These are phyloP conservation scores for Lomentospora prolificans DNA, from an alignment of 2,329 filamentous ascomycete species.

Conservation along the genomic window DNA sequence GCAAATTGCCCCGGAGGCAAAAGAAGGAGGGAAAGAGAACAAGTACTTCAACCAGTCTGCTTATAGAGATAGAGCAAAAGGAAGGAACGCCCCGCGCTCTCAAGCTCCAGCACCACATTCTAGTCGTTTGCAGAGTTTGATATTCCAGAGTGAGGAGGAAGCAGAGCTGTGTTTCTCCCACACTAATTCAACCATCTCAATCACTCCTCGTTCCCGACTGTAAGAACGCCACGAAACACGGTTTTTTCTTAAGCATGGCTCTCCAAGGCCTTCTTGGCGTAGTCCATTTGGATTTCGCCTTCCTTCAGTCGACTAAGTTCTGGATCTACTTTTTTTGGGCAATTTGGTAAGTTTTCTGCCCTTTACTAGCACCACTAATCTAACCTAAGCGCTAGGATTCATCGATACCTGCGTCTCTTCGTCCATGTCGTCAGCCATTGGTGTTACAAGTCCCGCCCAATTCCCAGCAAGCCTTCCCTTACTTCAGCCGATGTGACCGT, in stretches of 20 bases:
- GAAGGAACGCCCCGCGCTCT: neutral
- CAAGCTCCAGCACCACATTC: neutral
- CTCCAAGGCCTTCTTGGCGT: slow-evolving; percentile 13
- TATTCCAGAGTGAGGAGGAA: too few relatives aligned
- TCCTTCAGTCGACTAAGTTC: slow-evolving; percentile 34
- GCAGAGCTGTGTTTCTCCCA: too few relatives aligned
- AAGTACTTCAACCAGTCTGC: neutral
- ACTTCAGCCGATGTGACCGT: slow-evolving; percentile 82
- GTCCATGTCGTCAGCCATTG: slow-evolving; percentile 81
- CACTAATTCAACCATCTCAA: too few relatives aligned
- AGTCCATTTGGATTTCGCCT: slow-evolving; percentile 19
- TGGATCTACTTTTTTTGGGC: slow-evolving; percentile 34
- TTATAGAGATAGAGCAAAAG: neutral
- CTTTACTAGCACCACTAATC: slow-evolving; percentile 8
- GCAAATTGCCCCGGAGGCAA: neutral
- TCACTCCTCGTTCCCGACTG: too few relatives aligned
- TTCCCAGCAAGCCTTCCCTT: slow-evolving; percentile 70
- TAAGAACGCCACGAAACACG: too few relatives aligned
- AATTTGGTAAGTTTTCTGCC: slow-evolving; percentile 33
- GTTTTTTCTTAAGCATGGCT: too few relatives aligned
- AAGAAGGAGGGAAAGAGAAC: neutral
- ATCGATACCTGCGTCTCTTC: slow-evolving; percentile 77
- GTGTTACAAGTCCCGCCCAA: slow-evolving; percentile 75
- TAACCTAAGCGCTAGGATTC: slow-evolving; percentile 47
- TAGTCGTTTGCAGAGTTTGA: too few relatives aligned